These are phyloP conservation scores for Diaporthe ampelina DNA, from an alignment of 2,329 filamentous ascomycete genomes.

Conservation along the genomic window DNA sequence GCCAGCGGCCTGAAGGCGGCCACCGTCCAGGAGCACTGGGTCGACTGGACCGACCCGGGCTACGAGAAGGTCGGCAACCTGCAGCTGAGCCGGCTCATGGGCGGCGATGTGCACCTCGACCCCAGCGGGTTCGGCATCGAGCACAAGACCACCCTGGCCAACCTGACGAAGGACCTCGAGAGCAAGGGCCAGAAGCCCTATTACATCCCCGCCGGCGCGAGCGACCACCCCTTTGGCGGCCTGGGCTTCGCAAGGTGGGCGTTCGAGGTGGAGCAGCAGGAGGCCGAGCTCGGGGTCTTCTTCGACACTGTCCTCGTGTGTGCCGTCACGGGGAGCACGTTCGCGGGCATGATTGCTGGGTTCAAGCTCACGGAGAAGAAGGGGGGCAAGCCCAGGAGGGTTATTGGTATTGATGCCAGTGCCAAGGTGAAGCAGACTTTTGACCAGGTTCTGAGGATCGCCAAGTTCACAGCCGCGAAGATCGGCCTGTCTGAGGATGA, in stretches of 20 bases:
- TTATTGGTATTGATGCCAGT: constrained; percentile 78
- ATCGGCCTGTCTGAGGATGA: constrained; percentile 73
- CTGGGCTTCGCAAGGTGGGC: constrained; percentile 80
- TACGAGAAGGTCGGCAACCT: constrained; percentile 80
- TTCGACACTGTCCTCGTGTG: constrained; percentile 79
- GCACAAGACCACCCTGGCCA: constrained; percentile 73
- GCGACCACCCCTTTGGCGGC: constrained; percentile 78
- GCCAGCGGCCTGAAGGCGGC: constrained; percentile 68
- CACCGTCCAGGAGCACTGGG: constrained; percentile 78
- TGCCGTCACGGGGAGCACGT: constrained; percentile 78
- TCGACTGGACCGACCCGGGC: constrained; percentile 70
- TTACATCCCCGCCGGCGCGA: constrained; percentile 79
- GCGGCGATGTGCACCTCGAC: constrained; percentile 73
- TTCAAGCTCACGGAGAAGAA: constrained; percentile 74
- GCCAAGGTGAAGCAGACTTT: constrained; percentile 73
- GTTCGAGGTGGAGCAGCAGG: constrained; percentile 76
- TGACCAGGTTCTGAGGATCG: constrained; percentile 76
- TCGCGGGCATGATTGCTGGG: constrained; percentile 80
- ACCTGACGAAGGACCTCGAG: constrained; percentile 67
- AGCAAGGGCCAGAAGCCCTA: constrained; percentile 72
- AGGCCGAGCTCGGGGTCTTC: constrained; percentile 71
- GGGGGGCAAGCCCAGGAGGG: constrained; percentile 61
- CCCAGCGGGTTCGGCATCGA: constrained; percentile 75
- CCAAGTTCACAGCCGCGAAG: constrained; percentile 71
- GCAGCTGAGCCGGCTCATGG: constrained; percentile 77